Conservation (phyloP, 305 asterid genomes). For the Caryopteris hybrid region DNA sequence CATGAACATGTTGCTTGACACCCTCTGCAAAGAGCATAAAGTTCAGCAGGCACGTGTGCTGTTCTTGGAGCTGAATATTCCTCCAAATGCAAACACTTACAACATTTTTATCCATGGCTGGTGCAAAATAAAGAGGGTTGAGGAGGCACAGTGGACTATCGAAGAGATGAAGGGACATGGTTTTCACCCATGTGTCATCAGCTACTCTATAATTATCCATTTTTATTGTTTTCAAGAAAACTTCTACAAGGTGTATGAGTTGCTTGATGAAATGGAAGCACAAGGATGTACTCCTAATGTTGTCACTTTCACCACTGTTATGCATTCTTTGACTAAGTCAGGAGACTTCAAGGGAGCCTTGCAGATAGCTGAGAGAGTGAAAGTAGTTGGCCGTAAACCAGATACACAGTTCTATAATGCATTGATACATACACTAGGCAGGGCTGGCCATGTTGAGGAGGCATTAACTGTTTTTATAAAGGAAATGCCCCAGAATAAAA, state of each 20-base stretch:
- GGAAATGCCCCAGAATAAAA: constrained; percentile 52
- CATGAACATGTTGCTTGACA: constrained; percentile 78
- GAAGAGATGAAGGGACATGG: constrained; percentile 89
- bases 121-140: constrained; percentile 79
- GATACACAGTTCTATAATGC: constrained; percentile 71
- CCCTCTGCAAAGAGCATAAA: constrained; percentile 71
- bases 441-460: constrained; percentile 43
- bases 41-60: constrained; percentile 66
- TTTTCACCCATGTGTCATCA: constrained; percentile 67
- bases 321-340: constrained; percentile 58
- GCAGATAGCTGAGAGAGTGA: constrained; percentile 46
- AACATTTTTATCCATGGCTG: constrained; percentile 88
- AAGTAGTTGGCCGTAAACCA: constrained; percentile 49
- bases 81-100: constrained; percentile 72
- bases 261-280: constrained; percentile 77
- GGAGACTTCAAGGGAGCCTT: constrained; percentile 60
- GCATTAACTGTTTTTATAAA: constrained; percentile 49
- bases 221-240: constrained; percentile 53
- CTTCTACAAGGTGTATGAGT: constrained; percentile 51
- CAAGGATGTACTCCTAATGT: constrained; percentile 66
- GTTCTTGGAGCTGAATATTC: constrained; percentile 62
- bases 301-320: constrained; percentile 73
- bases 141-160: constrained; percentile 91
- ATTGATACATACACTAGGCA: constrained; percentile 62
- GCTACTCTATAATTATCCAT: constrained; percentile 73